A percentile compares a stretch with the other conserved stretches of the same genome.
Conservation (phyloP, 345 rosid species). For the Turritis glabra region DNA sequence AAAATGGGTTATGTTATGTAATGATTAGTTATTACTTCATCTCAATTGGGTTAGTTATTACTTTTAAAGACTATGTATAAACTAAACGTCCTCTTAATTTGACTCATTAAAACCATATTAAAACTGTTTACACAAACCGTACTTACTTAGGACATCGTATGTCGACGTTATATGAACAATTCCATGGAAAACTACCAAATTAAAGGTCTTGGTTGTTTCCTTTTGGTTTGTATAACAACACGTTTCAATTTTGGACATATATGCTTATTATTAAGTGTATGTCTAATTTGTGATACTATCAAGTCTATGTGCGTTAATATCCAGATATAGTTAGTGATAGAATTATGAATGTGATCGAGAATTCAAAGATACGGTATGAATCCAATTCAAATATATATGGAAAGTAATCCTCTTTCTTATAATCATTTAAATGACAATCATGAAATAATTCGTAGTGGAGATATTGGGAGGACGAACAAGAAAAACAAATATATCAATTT, state of each 20-base stretch:
- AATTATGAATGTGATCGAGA: neutral
- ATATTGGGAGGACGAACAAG: conserved; percentile 18
- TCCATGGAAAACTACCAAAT: conserved; percentile 5
- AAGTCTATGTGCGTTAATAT: conserved; percentile 13
- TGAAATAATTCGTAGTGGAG: conserved; percentile 25
- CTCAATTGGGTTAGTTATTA: neutral
- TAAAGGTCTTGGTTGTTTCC: conserved; percentile 3
- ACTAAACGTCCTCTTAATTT: conserved; percentile 29
- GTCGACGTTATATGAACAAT: conserved; percentile 14
- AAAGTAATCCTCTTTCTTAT: conserved; percentile 22
- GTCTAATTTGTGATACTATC: neutral
- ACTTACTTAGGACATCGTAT: neutral
- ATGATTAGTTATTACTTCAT: conserved; percentile 27
- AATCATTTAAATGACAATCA: conserved; percentile 12
- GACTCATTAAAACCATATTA: conserved; percentile 19
- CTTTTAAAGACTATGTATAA: neutral
- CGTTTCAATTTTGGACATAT: conserved; percentile 1
- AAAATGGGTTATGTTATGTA: conserved; percentile 12
- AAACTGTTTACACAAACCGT: neutral
- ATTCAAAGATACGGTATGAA: conserved; percentile 16
- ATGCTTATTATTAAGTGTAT: neutral
- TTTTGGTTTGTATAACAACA: conserved; percentile 11
- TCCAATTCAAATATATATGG: conserved; percentile 6
- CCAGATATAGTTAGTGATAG: neutral
- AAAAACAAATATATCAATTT: neutral